Conservation (phyloP, 495 filamentous ascomycete species). For the Rostrohypoxylon terebratum region DNA sequence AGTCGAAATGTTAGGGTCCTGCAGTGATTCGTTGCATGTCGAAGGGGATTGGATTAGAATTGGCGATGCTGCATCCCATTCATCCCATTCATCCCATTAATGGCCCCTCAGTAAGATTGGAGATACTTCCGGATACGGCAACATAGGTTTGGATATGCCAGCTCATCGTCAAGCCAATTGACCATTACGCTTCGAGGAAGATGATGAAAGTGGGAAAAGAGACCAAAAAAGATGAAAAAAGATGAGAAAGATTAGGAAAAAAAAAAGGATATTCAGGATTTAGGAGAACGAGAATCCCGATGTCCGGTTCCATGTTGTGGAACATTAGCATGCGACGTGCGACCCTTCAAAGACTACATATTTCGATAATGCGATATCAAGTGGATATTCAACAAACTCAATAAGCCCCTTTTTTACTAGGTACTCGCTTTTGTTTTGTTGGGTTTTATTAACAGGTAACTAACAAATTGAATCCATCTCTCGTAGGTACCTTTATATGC, state of each 20-base stretch:
- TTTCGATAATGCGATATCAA: not conserved
- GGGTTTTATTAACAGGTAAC: too few species aligned
- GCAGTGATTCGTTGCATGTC: conserved; percentile 46
- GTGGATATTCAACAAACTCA: not conserved
- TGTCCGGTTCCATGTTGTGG: not conserved
- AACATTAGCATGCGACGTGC: conserved; percentile 26
- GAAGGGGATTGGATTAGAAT: conserved; percentile 42
- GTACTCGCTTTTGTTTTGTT: too few species aligned
- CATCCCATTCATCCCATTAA: too few species aligned
- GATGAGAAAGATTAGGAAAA: not conserved
- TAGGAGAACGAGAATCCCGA: not conserved
- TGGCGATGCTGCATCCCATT: conserved; percentile 41
- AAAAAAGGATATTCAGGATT: not conserved
- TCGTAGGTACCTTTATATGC: too few species aligned
- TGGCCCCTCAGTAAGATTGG: conserved; percentile 42
- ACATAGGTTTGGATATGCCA: conserved; percentile 37
- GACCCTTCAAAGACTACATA: conserved; percentile 11
- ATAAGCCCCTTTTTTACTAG: not conserved
- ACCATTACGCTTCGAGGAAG: conserved; percentile 32
- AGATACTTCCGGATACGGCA: conserved; percentile 24
- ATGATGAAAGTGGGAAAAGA: conserved; percentile 24
- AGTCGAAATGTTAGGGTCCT: conserved; percentile 29
- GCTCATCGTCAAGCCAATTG: conserved; percentile 42
- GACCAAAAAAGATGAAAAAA: not conserved
- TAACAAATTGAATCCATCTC: not conserved